phyloP scores from a whole-genome alignment of 345 rosid genomes.

The Theobroma cacao region DNA sequence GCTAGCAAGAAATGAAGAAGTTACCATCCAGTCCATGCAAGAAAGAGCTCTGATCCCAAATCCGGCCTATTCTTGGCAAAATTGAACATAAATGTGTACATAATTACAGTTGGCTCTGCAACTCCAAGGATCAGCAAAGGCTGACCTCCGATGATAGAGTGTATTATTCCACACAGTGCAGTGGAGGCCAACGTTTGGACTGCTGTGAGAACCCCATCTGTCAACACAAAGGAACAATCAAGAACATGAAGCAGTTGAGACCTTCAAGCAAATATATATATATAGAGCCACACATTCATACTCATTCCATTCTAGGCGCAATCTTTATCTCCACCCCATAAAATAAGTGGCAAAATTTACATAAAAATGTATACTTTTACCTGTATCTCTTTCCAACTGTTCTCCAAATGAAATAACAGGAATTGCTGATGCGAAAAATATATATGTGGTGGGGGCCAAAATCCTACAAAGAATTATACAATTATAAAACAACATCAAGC shows the following conservation, averaged over 20 bases:
- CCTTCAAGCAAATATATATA: background rate
- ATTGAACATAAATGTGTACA: conserved; percentile 95
- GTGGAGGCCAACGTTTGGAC: conserved; percentile 94
- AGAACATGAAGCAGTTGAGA: background rate
- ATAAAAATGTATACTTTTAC: conserved; percentile 26
- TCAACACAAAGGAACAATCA: conserved; percentile 15
- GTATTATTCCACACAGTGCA: conserved; percentile 84
- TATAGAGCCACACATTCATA: background rate
- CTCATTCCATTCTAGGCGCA: background rate
- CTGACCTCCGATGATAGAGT: conserved; percentile 86
- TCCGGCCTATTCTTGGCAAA: conserved; percentile 76
- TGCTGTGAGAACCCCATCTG: conserved; percentile 85
- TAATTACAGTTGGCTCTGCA: conserved; percentile 95
- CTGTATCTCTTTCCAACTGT: conserved; percentile 86
- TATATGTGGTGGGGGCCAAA: conserved; percentile 93
- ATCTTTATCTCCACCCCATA: background rate
- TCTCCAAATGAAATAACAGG: conserved; percentile 96
- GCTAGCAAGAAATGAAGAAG: background rate
- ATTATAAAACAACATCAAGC: conserved; percentile 1
- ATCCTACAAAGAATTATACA: conserved; percentile 45
- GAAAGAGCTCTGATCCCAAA: conserved; percentile 77
- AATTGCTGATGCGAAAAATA: conserved; percentile 94
- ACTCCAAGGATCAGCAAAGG: conserved; percentile 93
- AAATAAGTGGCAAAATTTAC: background rate
- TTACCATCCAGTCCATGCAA: conserved; percentile 98